A percentile compares a stretch with the other conserved stretches of the same genome.
phyloP scores from a whole-genome alignment of 768 basidiomycete species.

The Russula brevipes region DNA sequence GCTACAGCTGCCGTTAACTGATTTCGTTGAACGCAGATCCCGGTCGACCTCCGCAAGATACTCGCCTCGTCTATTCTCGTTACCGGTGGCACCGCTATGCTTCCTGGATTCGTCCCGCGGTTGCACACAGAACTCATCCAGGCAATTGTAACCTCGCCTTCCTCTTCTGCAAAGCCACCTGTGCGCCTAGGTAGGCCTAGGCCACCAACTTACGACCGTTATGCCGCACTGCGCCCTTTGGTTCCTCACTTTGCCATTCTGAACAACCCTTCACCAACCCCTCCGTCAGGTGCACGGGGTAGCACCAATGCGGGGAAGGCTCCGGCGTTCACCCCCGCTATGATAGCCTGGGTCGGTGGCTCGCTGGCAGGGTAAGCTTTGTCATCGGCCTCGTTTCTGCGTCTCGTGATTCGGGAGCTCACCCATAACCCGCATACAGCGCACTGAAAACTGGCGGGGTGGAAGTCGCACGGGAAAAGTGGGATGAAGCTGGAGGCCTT shows the following conservation, averaged over 20 bases:
- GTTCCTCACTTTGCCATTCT: constrained; percentile 71
- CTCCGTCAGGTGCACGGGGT: constrained; percentile 44
- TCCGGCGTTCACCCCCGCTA: constrained; percentile 78
- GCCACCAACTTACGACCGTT: constrained; percentile 64
- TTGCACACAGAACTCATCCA: constrained; percentile 74
- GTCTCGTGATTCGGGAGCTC: not conserved
- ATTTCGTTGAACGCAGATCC: constrained; percentile 48
- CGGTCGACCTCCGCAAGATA: constrained; percentile 82
- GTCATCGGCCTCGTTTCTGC: not conserved
- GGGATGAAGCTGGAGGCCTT: constrained; percentile 63
- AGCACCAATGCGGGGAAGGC: constrained; percentile 71
- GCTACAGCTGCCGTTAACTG: constrained; percentile 11
- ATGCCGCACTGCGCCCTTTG: constrained; percentile 66
- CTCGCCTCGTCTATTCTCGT: constrained; percentile 82
- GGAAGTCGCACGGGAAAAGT: constrained; percentile 77
- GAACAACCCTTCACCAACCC: constrained; percentile 71
- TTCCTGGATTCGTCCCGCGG: constrained; percentile 89
- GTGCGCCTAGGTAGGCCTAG: constrained; percentile 37
- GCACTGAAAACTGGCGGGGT: constrained; percentile 81
- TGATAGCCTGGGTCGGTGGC: constrained; percentile 89
- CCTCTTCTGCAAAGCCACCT: constrained; percentile 34
- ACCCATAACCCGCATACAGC: constrained; percentile 35
- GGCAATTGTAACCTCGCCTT: constrained; percentile 43
- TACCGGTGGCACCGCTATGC: constrained; percentile 83
- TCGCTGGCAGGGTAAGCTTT: constrained; percentile 78